phyloP scores from a whole-genome alignment of 179 eudicot species.

The Beta lomatogona region DNA sequence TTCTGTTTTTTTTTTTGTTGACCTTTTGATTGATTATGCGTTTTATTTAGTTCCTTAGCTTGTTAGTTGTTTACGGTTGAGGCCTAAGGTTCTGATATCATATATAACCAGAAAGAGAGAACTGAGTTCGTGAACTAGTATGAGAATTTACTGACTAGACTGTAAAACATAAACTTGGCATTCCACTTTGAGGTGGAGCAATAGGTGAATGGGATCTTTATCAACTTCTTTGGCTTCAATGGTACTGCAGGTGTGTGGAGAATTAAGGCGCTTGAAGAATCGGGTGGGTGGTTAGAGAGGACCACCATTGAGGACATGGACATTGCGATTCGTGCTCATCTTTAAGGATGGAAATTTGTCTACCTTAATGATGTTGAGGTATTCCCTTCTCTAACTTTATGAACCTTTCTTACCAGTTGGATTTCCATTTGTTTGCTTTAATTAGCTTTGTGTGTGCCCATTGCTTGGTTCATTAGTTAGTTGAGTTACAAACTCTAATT shows the following conservation, averaged over 20 bases:
- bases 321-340: slow-evolving; percentile 78
- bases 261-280: slow-evolving; percentile 52
- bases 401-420: slow-evolving; percentile 25
- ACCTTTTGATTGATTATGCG: no score
- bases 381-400: not conserved
- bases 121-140: slow-evolving; percentile 73
- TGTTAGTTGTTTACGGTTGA: no score
- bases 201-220: slow-evolving; percentile 69
- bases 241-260: slow-evolving; percentile 99
- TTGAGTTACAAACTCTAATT: no score
- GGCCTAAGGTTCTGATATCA: no score
- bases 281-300: no score
- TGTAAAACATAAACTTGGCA: slow-evolving; percentile 83
- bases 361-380: slow-evolving; percentile 23
- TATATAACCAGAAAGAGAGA: no score
- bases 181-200: slow-evolving; percentile 55
- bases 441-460: slow-evolving; percentile 9
- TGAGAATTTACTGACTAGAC: slow-evolving; percentile 79
- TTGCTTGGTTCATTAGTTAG: not conserved
- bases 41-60: no score
- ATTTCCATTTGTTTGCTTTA: slow-evolving; percentile 20
- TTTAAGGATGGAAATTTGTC: slow-evolving; percentile 54
- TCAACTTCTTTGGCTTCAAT: slow-evolving; percentile 93
- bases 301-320: slow-evolving; percentile 98
- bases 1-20: no score